Conservation (phyloP, 2,329 filamentous ascomycete species). For the Leptographium wingfieldii region DNA sequence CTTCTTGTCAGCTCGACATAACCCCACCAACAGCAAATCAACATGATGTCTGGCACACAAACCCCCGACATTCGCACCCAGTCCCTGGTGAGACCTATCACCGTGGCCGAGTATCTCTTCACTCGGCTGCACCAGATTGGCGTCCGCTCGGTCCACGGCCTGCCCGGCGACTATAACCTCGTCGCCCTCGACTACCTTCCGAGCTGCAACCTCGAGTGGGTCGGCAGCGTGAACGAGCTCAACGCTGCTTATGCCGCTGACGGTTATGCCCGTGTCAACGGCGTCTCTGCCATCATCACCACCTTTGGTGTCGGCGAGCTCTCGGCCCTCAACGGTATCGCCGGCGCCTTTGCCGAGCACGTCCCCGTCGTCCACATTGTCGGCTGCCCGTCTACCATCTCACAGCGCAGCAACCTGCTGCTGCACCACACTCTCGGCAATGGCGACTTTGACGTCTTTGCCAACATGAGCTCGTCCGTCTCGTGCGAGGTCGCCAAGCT, state of each 20-base stretch:
- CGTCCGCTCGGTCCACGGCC: slow-evolving; percentile 33
- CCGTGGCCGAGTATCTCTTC: slow-evolving; percentile 42
- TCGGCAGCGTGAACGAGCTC: slow-evolving; percentile 40
- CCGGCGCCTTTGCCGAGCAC: slow-evolving; percentile 42
- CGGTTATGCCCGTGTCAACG: slow-evolving; percentile 47
- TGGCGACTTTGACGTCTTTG: slow-evolving; percentile 52
- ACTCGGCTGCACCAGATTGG: slow-evolving; percentile 34
- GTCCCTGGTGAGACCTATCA: slow-evolving; percentile 25
- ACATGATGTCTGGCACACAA: slow-evolving; percentile 2
- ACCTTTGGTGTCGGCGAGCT: slow-evolving; percentile 45
- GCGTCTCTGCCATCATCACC: slow-evolving; percentile 41
- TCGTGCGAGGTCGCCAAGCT: slow-evolving; percentile 61
- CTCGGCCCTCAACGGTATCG: slow-evolving; percentile 43
- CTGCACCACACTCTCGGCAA: slow-evolving; percentile 43
- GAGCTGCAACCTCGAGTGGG: slow-evolving; percentile 32
- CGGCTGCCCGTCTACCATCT: slow-evolving; percentile 16
- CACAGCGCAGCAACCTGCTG: slow-evolving; percentile 15
- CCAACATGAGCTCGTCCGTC: slow-evolving; percentile 61
- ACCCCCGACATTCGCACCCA: slow-evolving; percentile 12
- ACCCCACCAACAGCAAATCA: not conserved
- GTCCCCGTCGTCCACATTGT: slow-evolving; percentile 44
- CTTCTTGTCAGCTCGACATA: too few species aligned
- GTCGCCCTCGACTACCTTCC: slow-evolving; percentile 36
- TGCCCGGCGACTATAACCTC: slow-evolving; percentile 43
- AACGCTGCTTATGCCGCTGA: slow-evolving; percentile 48